A percentile compares a stretch with the other conserved stretches of the same genome.
These are phyloP conservation scores for Parathielavia hyrcaniae DNA, from an alignment of 495 filamentous ascomycete genomes.

Conservation along the genomic window DNA sequence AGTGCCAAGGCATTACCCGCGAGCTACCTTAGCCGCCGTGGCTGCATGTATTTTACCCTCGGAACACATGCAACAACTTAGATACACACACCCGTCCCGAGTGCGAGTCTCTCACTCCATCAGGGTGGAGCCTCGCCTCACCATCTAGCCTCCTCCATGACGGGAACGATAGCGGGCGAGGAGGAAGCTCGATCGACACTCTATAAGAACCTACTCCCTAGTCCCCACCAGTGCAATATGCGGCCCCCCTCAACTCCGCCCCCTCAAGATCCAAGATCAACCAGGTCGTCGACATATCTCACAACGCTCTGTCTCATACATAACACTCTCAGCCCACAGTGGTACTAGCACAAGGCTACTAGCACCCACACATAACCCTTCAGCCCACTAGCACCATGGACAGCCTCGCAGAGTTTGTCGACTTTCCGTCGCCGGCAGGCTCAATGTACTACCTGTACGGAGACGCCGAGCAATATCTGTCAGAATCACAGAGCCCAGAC, in stretches of 20 bases:
- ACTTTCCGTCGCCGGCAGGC: constrained; percentile 35
- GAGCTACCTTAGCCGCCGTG: too few relatives aligned
- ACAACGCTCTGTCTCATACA: not conserved
- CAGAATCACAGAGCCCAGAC: constrained; percentile 39
- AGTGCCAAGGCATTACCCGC: too few relatives aligned
- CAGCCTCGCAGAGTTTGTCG: constrained; percentile 25
- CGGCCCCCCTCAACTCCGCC: constrained; percentile 1
- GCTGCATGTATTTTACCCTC: too few relatives aligned
- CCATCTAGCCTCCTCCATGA: constrained; percentile 7
- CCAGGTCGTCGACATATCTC: not conserved
- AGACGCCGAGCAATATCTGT: constrained; percentile 38
- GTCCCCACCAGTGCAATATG: not conserved
- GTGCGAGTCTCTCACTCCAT: constrained; percentile 4
- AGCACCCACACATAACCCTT: constrained; percentile 1
- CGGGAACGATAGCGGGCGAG: not conserved
- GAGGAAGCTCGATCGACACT: constrained; percentile 4
- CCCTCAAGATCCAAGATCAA: not conserved
- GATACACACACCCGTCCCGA: too few relatives aligned
- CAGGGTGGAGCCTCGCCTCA: constrained; percentile 17
- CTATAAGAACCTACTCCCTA: constrained; percentile 13
- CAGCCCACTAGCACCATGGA: constrained; percentile 24
- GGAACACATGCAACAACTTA: too few relatives aligned
- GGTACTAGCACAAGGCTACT: not conserved
- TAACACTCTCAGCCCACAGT: too few relatives aligned
- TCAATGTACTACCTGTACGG: constrained; percentile 36